Percentiles rank a stretch among this genome's conserved stretches.
Conservation (phyloP, 116 monocot genomes). For the Dioscorea cayenensis region DNA sequence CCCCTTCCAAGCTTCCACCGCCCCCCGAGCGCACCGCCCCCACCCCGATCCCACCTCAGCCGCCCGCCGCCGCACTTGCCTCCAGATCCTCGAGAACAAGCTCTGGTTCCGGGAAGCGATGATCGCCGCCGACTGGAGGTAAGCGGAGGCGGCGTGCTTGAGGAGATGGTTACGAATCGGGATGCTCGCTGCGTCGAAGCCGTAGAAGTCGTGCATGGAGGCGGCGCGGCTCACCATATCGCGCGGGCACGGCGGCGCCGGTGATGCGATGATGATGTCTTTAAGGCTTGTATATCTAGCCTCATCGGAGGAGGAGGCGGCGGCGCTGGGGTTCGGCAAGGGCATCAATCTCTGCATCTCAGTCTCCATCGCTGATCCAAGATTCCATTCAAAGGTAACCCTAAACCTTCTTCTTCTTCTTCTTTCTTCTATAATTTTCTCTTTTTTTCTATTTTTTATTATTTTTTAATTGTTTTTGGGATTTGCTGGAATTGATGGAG, state of each 20-base stretch:
- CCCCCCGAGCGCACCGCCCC: constrained; percentile 7
- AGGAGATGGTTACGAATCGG: constrained; percentile 52
- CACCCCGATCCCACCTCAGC: constrained; percentile 5
- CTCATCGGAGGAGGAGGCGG: not conserved
- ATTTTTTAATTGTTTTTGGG: too few species aligned
- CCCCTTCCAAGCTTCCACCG: constrained; percentile 2
- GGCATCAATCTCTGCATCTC: not conserved
- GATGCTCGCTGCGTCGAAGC: constrained; percentile 25
- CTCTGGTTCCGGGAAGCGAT: constrained; percentile 29
- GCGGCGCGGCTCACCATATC: not conserved
- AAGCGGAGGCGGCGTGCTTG: constrained; percentile 65
- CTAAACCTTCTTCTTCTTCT: too few species aligned
- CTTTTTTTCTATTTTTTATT: too few species aligned
- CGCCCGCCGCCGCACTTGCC: constrained; percentile 1
- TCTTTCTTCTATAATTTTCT: too few species aligned
- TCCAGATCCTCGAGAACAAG: constrained; percentile 29
- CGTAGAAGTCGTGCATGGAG: not conserved
- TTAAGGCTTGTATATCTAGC: constrained; percentile 6
- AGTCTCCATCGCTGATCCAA: not conserved
- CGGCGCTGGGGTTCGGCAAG: not conserved
- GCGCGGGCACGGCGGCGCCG: not conserved
- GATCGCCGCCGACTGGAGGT: constrained; percentile 51
- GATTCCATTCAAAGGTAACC: not conserved
- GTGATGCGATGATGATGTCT: not conserved
- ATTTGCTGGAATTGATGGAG: too few species aligned